Percentiles rank a stretch among this genome's conserved stretches.
Evolutionary conservation across 192 early-diverging fungal species (phyloP).

Genomic region (Coemansia sp.): DNA sequence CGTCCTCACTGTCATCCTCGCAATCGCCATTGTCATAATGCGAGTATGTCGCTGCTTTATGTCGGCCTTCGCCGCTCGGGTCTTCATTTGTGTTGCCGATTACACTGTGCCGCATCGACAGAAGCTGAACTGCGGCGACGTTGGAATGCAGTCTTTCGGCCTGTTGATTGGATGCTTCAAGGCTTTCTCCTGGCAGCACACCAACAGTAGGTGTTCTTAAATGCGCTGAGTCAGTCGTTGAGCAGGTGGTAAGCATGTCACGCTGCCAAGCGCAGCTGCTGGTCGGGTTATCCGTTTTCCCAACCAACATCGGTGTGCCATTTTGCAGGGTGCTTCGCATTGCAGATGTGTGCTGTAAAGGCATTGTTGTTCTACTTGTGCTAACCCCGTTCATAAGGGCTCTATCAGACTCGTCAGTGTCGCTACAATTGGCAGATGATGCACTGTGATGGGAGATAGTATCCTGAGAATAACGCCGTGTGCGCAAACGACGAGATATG

Average conservation of each 20-base stretch:
- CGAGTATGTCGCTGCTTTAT: background rate
- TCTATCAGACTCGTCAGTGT: background rate
- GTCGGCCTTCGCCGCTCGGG: background rate
- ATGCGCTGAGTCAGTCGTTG: conserved; percentile 3
- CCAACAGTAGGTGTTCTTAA: background rate
- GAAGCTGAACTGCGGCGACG: too few species aligned
- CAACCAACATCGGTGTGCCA: background rate
- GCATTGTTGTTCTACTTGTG: background rate
- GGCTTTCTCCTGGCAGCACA: too few species aligned
- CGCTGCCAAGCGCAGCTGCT: background rate
- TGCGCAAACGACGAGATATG: background rate
- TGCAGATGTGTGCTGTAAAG: conserved; percentile 10
- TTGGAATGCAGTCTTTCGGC: too few species aligned
- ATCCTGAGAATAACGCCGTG: background rate
- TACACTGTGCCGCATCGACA: too few species aligned
- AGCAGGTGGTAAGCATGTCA: background rate
- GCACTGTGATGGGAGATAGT: background rate
- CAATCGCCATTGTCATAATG: background rate
- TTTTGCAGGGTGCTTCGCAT: conserved; percentile 15
- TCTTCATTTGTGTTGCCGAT: background rate
- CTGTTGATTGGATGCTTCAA: too few species aligned
- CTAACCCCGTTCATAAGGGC: background rate
- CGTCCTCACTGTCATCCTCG: background rate
- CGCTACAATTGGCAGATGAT: background rate
- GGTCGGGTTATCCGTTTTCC: background rate